These are phyloP conservation scores for Pachysolen tannophilus DNA, from an alignment of 805 yeast genomes.

Conservation along the genomic window DNA sequence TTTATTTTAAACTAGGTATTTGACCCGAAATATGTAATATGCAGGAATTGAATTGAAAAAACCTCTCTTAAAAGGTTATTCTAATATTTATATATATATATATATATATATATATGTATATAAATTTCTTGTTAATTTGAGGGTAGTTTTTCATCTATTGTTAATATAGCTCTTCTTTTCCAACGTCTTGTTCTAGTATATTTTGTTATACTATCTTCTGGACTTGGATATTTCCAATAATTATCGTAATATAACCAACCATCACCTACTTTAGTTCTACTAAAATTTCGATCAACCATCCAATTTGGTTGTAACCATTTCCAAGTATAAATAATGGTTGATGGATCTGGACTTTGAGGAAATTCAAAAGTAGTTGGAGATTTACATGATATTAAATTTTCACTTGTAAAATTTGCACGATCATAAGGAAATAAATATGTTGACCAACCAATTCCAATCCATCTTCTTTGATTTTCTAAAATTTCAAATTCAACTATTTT, in stretches of 20 bases:
- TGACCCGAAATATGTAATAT: too few relatives aligned
- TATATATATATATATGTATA: too few relatives aligned
- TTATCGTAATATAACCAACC: conserved; percentile 53
- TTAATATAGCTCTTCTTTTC: conserved; percentile 35
- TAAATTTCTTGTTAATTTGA: too few relatives aligned
- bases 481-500: conserved; percentile 43
- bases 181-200: conserved; percentile 47
- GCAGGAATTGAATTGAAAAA: too few relatives aligned
- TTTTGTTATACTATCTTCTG: conserved; percentile 36
- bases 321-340: conserved; percentile 39
- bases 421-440: conserved; percentile 43
- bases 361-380: conserved; percentile 32
- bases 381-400: conserved; percentile 21
- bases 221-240: conserved; percentile 36
- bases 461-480: conserved; percentile 50
- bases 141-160: too few relatives aligned
- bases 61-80: too few relatives aligned
- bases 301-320: conserved; percentile 49
- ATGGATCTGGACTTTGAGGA: conserved; percentile 28
- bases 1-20: too few relatives aligned
- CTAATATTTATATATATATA: too few relatives aligned
- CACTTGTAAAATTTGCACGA: conserved; percentile 39
- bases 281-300: conserved; percentile 35
- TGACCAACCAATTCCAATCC: conserved; percentile 59
- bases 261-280: conserved; percentile 26